phyloP scores from a whole-genome alignment of 139 green algal species.

The Klebsormidium nitens region DNA sequence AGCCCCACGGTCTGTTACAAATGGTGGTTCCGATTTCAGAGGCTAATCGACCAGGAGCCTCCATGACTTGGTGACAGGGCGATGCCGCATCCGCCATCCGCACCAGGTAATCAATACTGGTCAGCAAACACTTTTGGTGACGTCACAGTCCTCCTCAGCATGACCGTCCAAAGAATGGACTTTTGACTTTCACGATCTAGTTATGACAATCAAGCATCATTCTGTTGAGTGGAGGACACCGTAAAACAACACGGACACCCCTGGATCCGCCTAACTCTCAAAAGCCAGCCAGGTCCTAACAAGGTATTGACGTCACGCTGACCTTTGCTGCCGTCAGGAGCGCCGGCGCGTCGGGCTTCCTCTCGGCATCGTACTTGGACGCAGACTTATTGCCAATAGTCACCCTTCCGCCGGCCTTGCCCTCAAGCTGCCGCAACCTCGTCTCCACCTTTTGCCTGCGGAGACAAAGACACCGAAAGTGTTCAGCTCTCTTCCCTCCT shows the following conservation, averaged over 20 bases:
- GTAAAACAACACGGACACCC: not conserved
- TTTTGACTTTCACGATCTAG: too few species aligned
- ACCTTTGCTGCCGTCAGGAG: conserved; percentile 50
- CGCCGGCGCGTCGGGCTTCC: conserved; percentile 19
- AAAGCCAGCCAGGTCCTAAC: not conserved
- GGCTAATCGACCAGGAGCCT: not conserved
- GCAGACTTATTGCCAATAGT: conserved; percentile 30
- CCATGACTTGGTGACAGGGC: not conserved
- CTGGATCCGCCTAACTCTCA: not conserved
- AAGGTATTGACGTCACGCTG: conserved; percentile 7
- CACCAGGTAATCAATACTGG: not conserved
- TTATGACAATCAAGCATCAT: not conserved
- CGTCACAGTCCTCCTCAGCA: not conserved
- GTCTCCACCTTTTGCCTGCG: conserved; percentile 73
- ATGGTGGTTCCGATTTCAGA: not conserved
- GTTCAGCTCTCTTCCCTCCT: not conserved
- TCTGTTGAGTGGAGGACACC: not conserved
- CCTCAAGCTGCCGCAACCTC: conserved; percentile 87
- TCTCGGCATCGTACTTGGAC: conserved; percentile 37
- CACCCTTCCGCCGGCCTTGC: conserved; percentile 50
- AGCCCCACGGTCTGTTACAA: not conserved
- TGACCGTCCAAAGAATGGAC: too few species aligned
- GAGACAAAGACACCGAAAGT: conserved; percentile 7
- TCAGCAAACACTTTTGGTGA: not conserved
- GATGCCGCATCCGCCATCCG: not conserved